These are phyloP conservation scores for Pleurotus sapidus DNA, from an alignment of 768 basidiomycete species.

Conservation along the genomic window DNA sequence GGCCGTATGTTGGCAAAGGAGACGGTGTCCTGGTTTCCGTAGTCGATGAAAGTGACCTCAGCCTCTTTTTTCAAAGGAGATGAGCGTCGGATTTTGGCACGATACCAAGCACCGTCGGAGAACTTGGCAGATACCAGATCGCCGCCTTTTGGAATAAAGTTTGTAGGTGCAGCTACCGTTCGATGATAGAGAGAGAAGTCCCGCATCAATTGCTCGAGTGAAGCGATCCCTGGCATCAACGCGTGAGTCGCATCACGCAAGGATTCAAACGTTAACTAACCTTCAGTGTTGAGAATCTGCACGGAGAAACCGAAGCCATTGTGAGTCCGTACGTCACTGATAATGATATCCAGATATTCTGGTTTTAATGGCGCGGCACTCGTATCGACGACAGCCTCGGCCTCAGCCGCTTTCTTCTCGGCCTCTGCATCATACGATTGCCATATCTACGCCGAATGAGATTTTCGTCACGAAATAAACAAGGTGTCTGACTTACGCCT, in stretches of 20 bases:
- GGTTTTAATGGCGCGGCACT: conserved; percentile 59
- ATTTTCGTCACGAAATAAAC: neutral
- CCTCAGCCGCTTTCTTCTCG: conserved; percentile 48
- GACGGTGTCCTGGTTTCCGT: conserved; percentile 91
- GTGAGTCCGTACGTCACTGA: conserved; percentile 78
- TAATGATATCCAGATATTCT: conserved; percentile 90
- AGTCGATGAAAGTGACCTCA: conserved; percentile 92
- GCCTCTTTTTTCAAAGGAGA: conserved; percentile 91
- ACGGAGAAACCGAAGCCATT: conserved; percentile 87
- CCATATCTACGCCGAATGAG: conserved; percentile 66
- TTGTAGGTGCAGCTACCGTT: conserved; percentile 52
- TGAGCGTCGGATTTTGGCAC: conserved; percentile 85
- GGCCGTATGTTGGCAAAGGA: conserved; percentile 84
- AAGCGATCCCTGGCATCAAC: conserved; percentile 68
- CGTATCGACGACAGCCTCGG: conserved; percentile 35
- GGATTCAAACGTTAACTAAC: conserved; percentile 33
- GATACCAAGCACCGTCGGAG: conserved; percentile 93
- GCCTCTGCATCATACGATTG: conserved; percentile 75
- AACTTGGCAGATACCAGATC: conserved; percentile 95
- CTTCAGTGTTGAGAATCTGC: conserved; percentile 89
- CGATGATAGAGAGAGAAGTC: conserved; percentile 90
- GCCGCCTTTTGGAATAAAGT: conserved; percentile 78
- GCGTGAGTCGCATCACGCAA: neutral
- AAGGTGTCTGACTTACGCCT: conserved; percentile 52
- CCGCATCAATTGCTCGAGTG: conserved; percentile 89